Evolutionary conservation across 2,329 filamentous ascomycete species (phyloP).

Genomic region (Microcyclospora tardicrescens): DNA sequence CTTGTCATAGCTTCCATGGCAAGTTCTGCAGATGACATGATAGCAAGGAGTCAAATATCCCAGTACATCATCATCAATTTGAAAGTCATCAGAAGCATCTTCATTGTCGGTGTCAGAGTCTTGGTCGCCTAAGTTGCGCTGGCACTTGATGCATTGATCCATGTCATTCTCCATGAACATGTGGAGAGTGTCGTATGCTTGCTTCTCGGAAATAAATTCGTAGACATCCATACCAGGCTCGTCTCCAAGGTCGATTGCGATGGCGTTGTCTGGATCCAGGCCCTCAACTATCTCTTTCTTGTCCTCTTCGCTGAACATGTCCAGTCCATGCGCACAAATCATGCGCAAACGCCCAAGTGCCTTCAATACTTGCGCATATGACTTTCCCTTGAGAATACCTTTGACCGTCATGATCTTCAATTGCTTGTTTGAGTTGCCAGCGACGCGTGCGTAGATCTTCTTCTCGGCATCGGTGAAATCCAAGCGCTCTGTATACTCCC

Average conservation of each 20-base stretch:
- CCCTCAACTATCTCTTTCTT: constrained; percentile 61
- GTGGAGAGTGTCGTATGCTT: constrained; percentile 75
- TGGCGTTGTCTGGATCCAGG: constrained; percentile 53
- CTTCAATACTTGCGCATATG: constrained; percentile 88
- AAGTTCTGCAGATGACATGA: constrained; percentile 68
- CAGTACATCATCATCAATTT: constrained; percentile 50
- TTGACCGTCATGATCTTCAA: constrained; percentile 61
- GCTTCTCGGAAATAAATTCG: constrained; percentile 49
- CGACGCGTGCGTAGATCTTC: constrained; percentile 71
- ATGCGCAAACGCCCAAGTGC: constrained; percentile 80
- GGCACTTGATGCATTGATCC: constrained; percentile 61
- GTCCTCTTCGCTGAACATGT: constrained; percentile 75
- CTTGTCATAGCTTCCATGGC: constrained; percentile 49
- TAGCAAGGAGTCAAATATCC: constrained; percentile 78
- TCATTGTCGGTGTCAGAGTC: constrained; percentile 38
- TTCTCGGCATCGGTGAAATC: constrained; percentile 65
- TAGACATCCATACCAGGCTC: constrained; percentile 44
- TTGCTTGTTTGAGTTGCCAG: constrained; percentile 65
- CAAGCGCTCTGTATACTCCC: constrained; percentile 60
- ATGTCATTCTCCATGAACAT: constrained; percentile 71
- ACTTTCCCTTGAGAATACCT: constrained; percentile 49
- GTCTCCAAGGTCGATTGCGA: constrained; percentile 80
- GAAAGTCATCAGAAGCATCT: constrained; percentile 39
- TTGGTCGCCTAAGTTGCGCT: constrained; percentile 48
- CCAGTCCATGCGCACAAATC: constrained; percentile 87